Conservation (phyloP, 768 basidiomycete species). For the Suillus occidentalis region DNA sequence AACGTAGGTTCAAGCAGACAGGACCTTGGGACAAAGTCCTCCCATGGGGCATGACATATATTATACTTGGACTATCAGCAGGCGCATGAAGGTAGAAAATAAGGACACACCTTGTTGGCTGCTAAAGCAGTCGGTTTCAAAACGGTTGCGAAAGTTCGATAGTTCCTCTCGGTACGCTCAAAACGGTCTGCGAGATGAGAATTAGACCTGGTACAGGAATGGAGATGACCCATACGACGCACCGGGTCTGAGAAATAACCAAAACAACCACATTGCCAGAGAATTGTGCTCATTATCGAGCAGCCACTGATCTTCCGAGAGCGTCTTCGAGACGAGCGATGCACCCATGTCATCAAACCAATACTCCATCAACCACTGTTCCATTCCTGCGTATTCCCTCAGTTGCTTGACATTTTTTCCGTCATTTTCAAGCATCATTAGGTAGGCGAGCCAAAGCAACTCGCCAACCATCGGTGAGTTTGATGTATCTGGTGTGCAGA, state of each 20-base stretch:
- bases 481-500: constrained; percentile 26
- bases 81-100: constrained; percentile 16
- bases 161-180: constrained; percentile 35
- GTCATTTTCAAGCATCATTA: constrained; percentile 82
- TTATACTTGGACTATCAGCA: constrained; percentile 50
- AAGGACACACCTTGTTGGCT: constrained; percentile 54
- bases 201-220: background rate
- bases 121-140: constrained; percentile 65
- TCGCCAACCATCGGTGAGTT: constrained; percentile 24
- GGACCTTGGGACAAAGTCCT: constrained; percentile 47
- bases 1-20: constrained; percentile 15
- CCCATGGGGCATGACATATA: constrained; percentile 58
- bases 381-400: constrained; percentile 63
- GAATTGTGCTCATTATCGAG: constrained; percentile 49
- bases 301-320: constrained; percentile 57
- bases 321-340: constrained; percentile 44
- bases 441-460: constrained; percentile 66
- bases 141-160: constrained; percentile 48
- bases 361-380: constrained; percentile 63
- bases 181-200: constrained; percentile 46
- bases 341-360: constrained; percentile 64
- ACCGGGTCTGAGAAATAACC: constrained; percentile 69
- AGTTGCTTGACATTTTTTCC: constrained; percentile 71
- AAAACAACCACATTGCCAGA: constrained; percentile 78
- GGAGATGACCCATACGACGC: constrained; percentile 23